These are phyloP conservation scores for Paraphoma chrysanthemicola DNA, from an alignment of 2,329 filamentous ascomycete genomes.

Conservation along the genomic window DNA sequence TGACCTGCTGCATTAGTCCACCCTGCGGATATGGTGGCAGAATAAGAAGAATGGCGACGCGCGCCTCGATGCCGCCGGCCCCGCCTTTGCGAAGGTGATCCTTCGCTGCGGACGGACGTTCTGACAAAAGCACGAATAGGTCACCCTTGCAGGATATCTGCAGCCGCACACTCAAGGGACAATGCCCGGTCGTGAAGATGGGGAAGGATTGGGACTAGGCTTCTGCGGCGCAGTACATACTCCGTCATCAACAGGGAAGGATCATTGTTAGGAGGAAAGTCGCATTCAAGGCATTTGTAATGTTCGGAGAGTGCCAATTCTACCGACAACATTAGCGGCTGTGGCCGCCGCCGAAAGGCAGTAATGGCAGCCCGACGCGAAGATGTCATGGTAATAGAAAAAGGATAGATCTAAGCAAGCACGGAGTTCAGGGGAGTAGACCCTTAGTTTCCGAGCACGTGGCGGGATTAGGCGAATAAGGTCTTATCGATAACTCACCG, in stretches of 20 bases:
- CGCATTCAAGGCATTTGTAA: too few relatives aligned
- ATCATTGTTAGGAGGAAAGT: background rate
- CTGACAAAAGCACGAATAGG: background rate
- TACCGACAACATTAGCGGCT: too few relatives aligned
- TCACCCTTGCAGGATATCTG: background rate
- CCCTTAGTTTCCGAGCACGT: conserved; percentile 7
- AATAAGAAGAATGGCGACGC: conserved; percentile 3
- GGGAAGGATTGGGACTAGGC: background rate
- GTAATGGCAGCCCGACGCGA: background rate
- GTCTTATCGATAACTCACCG: conserved; percentile 17
- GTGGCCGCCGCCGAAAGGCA: too few relatives aligned
- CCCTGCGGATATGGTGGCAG: background rate
- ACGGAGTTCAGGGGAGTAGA: conserved; percentile 1
- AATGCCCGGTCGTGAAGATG: background rate
- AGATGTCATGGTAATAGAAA: background rate
- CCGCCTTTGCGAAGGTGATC: background rate
- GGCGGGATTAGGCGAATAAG: conserved; percentile 14
- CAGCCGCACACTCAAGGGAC: background rate
- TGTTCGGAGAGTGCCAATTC: too few relatives aligned
- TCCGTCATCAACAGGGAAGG: background rate
- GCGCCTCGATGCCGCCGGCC: conserved; percentile 10
- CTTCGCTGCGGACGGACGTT: background rate
- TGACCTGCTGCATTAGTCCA: conserved; percentile 5
- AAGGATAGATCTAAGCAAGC: conserved; percentile 1
- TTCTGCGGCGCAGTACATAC: too few relatives aligned